Percentiles rank a stretch among this genome's conserved stretches.
Conservation (phyloP, 768 basidiomycete species). For the Hericium rajendrae region DNA sequence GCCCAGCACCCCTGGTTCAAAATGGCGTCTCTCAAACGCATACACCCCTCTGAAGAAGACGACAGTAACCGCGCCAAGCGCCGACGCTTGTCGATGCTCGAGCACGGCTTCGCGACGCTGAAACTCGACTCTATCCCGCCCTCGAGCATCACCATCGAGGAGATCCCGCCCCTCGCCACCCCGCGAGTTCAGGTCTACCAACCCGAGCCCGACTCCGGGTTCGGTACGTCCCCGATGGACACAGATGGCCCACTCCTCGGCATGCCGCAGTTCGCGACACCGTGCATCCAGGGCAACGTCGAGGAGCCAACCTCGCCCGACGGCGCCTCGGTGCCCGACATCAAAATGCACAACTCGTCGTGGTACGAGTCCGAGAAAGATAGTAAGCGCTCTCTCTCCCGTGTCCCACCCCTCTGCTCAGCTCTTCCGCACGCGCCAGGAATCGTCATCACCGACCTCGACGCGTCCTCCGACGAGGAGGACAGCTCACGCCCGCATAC, state of each 20-base stretch:
- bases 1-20: conserved; percentile 37
- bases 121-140: background rate
- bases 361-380: conserved; percentile 16
- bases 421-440: background rate
- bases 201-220: background rate
- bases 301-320: background rate
- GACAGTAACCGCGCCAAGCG: background rate
- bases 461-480: conserved; percentile 13
- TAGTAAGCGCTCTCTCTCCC: conserved; percentile 1
- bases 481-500: conserved; percentile 1
- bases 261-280: background rate
- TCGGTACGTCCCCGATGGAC: background rate
- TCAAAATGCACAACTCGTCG: conserved; percentile 13
- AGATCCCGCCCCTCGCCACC: background rate
- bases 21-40: conserved; percentile 32
- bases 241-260: background rate
- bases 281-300: background rate
- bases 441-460: conserved; percentile 15
- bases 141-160: background rate
- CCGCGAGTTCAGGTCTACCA: background rate
- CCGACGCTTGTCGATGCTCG: conserved; percentile 8
- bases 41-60: conserved; percentile 8
- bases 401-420: background rate
- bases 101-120: conserved; percentile 7
- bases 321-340: background rate